Conservation (phyloP, 2,329 filamentous ascomycete species). For the Ceratocystis albifundus region DNA sequence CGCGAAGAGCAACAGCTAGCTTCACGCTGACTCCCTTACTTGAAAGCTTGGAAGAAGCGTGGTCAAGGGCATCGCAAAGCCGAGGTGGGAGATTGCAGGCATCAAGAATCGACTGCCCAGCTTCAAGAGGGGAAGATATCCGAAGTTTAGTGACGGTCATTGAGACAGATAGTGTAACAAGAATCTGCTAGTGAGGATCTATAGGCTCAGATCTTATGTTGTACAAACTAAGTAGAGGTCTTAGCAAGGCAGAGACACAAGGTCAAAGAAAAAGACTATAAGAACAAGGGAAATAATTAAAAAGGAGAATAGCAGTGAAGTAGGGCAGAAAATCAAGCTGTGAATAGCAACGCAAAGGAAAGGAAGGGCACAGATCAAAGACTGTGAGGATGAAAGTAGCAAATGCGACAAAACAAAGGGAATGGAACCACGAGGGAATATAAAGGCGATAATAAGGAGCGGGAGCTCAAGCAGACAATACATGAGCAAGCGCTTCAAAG, state of each 20-base stretch:
- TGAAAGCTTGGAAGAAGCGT: constrained; percentile 44
- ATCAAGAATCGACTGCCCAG: constrained; percentile 48
- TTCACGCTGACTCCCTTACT: constrained; percentile 46
- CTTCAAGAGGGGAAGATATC: constrained; percentile 54
- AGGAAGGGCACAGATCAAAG: constrained; percentile 19
- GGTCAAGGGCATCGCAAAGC: constrained; percentile 45
- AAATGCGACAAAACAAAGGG: neutral
- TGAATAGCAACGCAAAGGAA: neutral
- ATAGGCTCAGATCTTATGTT: constrained; percentile 13
- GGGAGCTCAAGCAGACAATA: constrained; percentile 3
- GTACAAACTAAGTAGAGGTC: constrained; percentile 17
- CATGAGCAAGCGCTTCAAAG: neutral
- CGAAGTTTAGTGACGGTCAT: constrained; percentile 41
- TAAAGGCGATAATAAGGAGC: neutral
- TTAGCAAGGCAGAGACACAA: constrained; percentile 1
- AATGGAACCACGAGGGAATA: neutral
- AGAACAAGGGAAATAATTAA: neutral
- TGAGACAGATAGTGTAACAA: constrained; percentile 19
- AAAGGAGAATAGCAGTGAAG: constrained; percentile 5
- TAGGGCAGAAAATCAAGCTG: neutral
- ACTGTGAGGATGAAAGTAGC: constrained; percentile 13
- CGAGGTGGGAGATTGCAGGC: constrained; percentile 45
- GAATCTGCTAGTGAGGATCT: constrained; percentile 5
- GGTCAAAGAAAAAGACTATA: neutral
- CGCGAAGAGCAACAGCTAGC: constrained; percentile 45